Evolutionary conservation across 192 early-diverging fungal genomes (phyloP), one percentile per base, ranked within the genome.

Genomic region (Umbelopsis sp.): DNA sequence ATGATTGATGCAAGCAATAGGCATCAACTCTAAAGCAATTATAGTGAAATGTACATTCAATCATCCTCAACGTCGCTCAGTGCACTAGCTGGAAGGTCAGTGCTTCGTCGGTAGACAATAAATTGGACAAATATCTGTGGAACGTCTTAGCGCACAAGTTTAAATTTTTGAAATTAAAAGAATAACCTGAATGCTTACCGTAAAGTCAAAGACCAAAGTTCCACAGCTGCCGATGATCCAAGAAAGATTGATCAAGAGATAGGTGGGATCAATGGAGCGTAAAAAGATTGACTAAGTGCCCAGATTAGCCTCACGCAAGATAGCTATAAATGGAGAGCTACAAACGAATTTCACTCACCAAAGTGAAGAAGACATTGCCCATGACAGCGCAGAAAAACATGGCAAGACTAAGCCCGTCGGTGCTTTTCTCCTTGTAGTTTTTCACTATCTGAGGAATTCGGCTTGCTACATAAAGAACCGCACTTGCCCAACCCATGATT

Each of bases 301-400:
- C 23, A 15, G 45, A 18, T 46, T 49, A 74, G 30, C 45, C 4
- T 44, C 50, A 30, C 16, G 18, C 18, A n/a, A 9, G 64, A 30
- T 21, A 27, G 37, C n/a, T 6, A 13, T 67, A 33, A 0, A 16
- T 1, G 9, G 23, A 20, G 1, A 51, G 22, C 15, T 13, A 16
- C 12, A 6, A 77, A 9, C 5, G 10, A 6, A 41, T 41, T 6
- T 6, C 37, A 69, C 70, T 66, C 77, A 84, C 85, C 69, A 68
- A 75, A 35, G 64, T 79, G 66, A 78, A 91, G 8, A 86, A 75
- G 13, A 88, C 65, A 74, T 95, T 95, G 13, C 94, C 94, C 68
- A 94, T 64, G 35, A 93, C 88, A 21, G 87, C 86, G 78, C 91
- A 93, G n/a, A 87, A 69, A 80, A 95, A 95, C 92, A 95, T 94